Conservation (phyloP, 1,284 basidiomycete genomes). For the Tetrapyrgos nigripes region DNA sequence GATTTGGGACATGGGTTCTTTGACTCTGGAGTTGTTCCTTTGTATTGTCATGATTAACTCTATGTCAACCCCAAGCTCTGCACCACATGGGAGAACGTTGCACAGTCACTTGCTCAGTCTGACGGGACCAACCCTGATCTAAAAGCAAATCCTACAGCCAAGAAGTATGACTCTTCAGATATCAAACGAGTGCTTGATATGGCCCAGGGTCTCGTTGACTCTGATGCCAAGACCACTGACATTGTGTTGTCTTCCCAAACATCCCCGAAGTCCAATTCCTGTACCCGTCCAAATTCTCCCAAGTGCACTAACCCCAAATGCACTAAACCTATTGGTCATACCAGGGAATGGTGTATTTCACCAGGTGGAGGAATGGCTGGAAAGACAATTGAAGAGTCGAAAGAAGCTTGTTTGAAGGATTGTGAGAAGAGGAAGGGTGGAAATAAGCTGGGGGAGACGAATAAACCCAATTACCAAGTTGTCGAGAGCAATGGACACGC, state of each 20-base stretch:
- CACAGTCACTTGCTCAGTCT: background rate
- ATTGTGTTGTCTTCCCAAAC: background rate
- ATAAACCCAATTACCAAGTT: no score
- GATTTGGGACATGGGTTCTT: conserved; percentile 1
- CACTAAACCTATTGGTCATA: no score
- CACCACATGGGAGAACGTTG: background rate
- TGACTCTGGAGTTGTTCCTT: background rate
- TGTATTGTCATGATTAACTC: conserved; percentile 7
- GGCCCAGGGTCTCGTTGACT: background rate
- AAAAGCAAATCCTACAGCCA: background rate
- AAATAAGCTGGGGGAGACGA: no score
- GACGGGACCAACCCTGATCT: background rate
- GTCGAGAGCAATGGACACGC: no score
- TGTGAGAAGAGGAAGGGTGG: no score
- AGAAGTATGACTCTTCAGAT: background rate
- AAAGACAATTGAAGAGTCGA: no score
- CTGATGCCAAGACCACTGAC: background rate
- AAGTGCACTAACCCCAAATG: background rate
- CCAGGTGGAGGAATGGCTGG: no score
- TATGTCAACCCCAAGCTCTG: background rate
- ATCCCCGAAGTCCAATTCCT: no score
- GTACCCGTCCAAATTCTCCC: background rate
- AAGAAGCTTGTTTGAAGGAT: no score
- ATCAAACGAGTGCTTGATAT: background rate
- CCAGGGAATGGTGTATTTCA: no score